Conservation (phyloP, 768 basidiomycete species). For the Mycena venus region DNA sequence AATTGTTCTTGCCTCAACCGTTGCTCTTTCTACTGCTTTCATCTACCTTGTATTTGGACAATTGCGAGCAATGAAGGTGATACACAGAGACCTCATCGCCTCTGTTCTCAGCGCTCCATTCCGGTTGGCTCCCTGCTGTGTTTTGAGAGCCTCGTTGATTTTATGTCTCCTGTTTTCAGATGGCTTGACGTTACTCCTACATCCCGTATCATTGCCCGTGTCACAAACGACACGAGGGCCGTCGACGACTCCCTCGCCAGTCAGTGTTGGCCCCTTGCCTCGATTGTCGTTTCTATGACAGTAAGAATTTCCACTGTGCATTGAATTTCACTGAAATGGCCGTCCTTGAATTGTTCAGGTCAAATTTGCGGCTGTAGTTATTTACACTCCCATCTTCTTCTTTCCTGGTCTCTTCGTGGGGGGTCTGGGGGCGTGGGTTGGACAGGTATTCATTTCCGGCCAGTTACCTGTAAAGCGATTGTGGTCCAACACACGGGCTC, state of each 20-base stretch:
- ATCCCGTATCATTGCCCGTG: slow-evolving; percentile 58
- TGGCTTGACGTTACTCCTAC: slow-evolving; percentile 39
- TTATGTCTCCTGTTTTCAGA: slow-evolving; percentile 30
- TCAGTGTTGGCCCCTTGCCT: slow-evolving; percentile 31
- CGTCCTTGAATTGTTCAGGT: slow-evolving; percentile 33
- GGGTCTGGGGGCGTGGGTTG: slow-evolving; percentile 31
- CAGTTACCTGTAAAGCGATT: slow-evolving; percentile 43
- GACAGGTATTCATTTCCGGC: slow-evolving; percentile 42
- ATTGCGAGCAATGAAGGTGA: slow-evolving; percentile 54
- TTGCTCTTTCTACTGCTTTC: slow-evolving; percentile 41
- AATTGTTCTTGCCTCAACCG: slow-evolving; percentile 41
- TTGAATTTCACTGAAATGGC: not conserved
- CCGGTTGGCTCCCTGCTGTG: slow-evolving; percentile 40
- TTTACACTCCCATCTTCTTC: slow-evolving; percentile 45
- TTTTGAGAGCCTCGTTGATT: not conserved
- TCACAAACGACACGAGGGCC: slow-evolving; percentile 59
- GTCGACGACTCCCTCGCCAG: slow-evolving; percentile 46
- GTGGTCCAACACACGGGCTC: slow-evolving; percentile 39
- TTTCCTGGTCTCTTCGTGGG: slow-evolving; percentile 44
- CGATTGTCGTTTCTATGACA: slow-evolving; percentile 52
- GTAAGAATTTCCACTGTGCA: slow-evolving; percentile 31
- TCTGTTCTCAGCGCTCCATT: slow-evolving; percentile 61
- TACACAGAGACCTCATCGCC: slow-evolving; percentile 55
- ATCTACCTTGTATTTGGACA: slow-evolving; percentile 50
- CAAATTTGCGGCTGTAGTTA: slow-evolving; percentile 45